Evolutionary conservation across 768 basidiomycete species (phyloP), one percentile per base, ranked within the genome.

Genomic region (Lactifluus volemus): DNA sequence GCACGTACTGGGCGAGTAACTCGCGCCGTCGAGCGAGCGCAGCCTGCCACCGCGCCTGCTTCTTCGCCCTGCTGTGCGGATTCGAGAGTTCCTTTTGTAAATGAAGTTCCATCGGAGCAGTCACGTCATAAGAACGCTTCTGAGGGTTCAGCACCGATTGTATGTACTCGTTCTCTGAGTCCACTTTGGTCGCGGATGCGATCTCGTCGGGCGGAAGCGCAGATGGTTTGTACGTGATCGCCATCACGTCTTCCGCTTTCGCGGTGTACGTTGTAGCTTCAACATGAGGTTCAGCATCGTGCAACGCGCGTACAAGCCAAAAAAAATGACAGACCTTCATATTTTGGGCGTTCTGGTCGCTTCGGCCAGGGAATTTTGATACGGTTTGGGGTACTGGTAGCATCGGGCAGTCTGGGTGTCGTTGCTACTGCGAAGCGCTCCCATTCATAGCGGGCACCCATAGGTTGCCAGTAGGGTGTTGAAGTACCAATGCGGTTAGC

Each of bases 21-120:
- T 72, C 71, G 48, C 78, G 75, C 68, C 77, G 79, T 63, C 78
- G 74, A 17, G 70, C 65, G 64, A 79, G 77, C 65, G 78, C 79
- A 4, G 75, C 76, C 70, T 88, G 82, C 86, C 87, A 92, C 64
- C 91, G 82, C 52, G 76, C 76, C 67, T 88, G 84, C 71, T 88
- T 91, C 77, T 89, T 91, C 9, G 89, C 87, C 19, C 88, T 84
- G 12, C 87, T 83, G 68, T 91, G 86, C 29, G 89, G 89, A 71
- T 92, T 91, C 30, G 88, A 78, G 42, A 93, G 81, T 68, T 93
- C 91, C 63, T 80, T 79, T 49, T 75, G 69, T 59, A 93, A 73
- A 68, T 83, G 82, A 25, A 79, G 68, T 69, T 93, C 91, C 61
- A 89, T 77, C 12, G 88, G 86, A 10, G 76, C 74, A 14, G 77